phyloP scores from a whole-genome alignment of 2,329 filamentous ascomycete species.

The Plectosphaerella cucumerina region DNA sequence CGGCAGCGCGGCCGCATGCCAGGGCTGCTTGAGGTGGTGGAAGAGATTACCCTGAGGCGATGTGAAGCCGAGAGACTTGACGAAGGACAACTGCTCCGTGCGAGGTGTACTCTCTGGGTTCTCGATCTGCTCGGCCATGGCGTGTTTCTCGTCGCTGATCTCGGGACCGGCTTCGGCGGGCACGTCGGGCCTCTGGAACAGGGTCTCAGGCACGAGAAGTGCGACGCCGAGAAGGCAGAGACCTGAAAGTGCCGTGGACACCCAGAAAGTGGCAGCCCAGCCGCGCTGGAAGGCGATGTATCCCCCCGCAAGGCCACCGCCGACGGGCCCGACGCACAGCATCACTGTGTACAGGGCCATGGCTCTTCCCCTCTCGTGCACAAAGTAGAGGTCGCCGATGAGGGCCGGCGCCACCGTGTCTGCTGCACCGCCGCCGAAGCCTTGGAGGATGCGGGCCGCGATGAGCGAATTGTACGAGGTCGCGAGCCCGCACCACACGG shows the following conservation, averaged over 20 bases:
- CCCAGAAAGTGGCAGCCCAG: slow-evolving; percentile 27
- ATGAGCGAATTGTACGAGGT: slow-evolving; percentile 19
- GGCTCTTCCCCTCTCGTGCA: slow-evolving; percentile 27
- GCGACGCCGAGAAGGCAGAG: slow-evolving; percentile 18
- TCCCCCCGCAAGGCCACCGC: slow-evolving; percentile 28
- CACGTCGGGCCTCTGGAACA: slow-evolving; percentile 17
- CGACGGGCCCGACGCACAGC: slow-evolving; percentile 22
- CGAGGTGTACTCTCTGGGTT: background rate
- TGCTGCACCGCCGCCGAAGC: slow-evolving; percentile 25
- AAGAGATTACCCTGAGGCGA: slow-evolving; percentile 13
- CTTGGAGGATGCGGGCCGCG: slow-evolving; percentile 25
- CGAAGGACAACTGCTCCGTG: slow-evolving; percentile 2
- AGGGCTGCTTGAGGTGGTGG: slow-evolving; percentile 20
- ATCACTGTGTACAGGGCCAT: slow-evolving; percentile 31
- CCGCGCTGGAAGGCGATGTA: slow-evolving; percentile 27
- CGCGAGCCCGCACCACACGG: slow-evolving; percentile 20
- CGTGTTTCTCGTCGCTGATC: slow-evolving; percentile 6
- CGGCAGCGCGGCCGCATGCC: slow-evolving; percentile 23
- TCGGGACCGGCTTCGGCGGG: background rate
- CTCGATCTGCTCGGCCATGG: background rate
- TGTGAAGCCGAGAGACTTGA: slow-evolving; percentile 14
- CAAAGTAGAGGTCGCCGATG: slow-evolving; percentile 30
- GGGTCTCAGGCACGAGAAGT: slow-evolving; percentile 29
- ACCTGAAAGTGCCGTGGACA: slow-evolving; percentile 21
- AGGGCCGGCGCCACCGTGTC: slow-evolving; percentile 28